A percentile compares a stretch with the other conserved stretches of the same genome.
Evolutionary conservation across 441 rosid species (phyloP).

Genomic region (Pelargonium fulgidum): DNA sequence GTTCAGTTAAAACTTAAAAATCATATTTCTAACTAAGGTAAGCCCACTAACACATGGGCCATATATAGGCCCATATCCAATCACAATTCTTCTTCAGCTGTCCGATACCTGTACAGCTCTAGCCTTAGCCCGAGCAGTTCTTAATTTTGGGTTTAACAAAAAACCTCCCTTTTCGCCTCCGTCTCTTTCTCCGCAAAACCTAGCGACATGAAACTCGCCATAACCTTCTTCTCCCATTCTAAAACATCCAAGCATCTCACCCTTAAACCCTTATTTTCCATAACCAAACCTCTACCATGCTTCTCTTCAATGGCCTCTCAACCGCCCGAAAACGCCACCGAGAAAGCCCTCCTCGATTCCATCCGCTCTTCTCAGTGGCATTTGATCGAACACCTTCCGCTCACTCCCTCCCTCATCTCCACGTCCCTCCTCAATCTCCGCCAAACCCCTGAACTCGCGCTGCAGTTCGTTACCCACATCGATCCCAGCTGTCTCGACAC

Average conservation of each 20-base stretch:
- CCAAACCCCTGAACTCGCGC: conserved; percentile 52
- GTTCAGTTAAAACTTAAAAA: too few species aligned
- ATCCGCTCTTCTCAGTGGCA: conserved; percentile 66
- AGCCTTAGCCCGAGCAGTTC: too few species aligned
- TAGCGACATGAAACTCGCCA: conserved; percentile 28
- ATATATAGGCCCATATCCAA: too few species aligned
- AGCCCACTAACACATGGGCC: too few species aligned
- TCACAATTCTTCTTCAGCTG: too few species aligned
- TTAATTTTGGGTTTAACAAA: too few species aligned
- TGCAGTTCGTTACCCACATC: conserved; percentile 38
- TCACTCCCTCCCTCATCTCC: conserved; percentile 41
- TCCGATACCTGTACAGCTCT: too few species aligned
- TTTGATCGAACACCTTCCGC: conserved; percentile 52
- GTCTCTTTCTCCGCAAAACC: not conserved
- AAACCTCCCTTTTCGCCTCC: too few species aligned
- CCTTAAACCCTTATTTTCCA: conserved; percentile 10
- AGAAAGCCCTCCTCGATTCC: conserved; percentile 17
- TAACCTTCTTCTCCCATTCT: conserved; percentile 7
- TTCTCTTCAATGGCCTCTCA: conserved; percentile 27
- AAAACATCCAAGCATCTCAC: conserved; percentile 12
- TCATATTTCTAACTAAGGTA: too few species aligned
- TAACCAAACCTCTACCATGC: conserved; percentile 15
- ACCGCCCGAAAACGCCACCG: conserved; percentile 6
- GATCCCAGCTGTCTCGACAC: conserved; percentile 37
- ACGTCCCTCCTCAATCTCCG: conserved; percentile 39